Evolutionary conservation across 345 rosid species (phyloP), one percentile per base, ranked within the genome.

Genomic region (Eucalyptus urophylla): DNA sequence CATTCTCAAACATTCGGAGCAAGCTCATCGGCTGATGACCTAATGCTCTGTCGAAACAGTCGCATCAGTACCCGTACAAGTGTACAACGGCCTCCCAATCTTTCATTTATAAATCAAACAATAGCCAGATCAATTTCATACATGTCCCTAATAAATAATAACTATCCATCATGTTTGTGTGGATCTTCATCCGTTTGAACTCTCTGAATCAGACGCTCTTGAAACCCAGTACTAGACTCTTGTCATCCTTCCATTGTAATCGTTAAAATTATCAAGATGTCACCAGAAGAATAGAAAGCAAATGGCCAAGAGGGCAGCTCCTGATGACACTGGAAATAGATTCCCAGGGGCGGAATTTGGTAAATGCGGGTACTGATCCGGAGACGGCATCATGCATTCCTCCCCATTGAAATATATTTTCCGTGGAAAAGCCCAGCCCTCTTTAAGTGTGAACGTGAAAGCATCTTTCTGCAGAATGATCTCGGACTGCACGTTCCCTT

Each of bases 361-460:
- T 88, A 92, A 87, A 90, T 91, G 92, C 3, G 95, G 95, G 89
- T 93, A 92, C 45, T 92, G 87, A 87, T 92, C 94, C 0, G 94
- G 95, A 86, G 95, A 92, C 12, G 95, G 95, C 95, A 93, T 91
- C 53, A 92, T 91, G 49, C 95, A 93, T 47, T 91, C 89, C 45
- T 92, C 95, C 3, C 95, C 95, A 50, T 93, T 93, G 93, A 95
- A 96, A 80, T 95, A 94, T 13, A 96, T 92, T 91, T 93, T 94
- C 87, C 93, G 88, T n/a, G 98, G 98, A 89, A 95, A 95, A 43
- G 95, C 95, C 98, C 98, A 96, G 47, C 98, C 97, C 89, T 94
- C 93, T 24, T 94, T 94, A 44, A 95, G 90, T 49, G 97, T 95
- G 92, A 95, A 95, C 47, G 92, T 90, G 47, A 90, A 87, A 45